These are phyloP conservation scores for Eucalyptus regnans DNA, from an alignment of 345 rosid genomes.

Conservation along the genomic window DNA sequence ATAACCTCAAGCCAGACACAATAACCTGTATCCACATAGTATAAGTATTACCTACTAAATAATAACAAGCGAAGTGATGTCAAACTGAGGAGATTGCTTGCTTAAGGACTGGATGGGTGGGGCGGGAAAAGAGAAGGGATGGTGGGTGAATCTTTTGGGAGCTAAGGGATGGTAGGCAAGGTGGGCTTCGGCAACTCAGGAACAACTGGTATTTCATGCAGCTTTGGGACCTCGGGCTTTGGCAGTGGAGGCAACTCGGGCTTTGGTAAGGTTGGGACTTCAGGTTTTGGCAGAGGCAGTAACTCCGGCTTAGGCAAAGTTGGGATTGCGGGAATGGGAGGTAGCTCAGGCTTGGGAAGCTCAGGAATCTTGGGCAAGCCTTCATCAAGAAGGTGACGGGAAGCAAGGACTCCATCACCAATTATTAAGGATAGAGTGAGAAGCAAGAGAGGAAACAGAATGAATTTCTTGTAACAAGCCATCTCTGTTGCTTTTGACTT, in stretches of 20 bases:
- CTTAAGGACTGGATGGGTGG: not conserved
- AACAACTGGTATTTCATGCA: not conserved
- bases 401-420: not conserved
- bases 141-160: constrained; percentile 1
- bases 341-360: not conserved
- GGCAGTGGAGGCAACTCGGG: not conserved
- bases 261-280: not conserved
- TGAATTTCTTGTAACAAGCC: not conserved
- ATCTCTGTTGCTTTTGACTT: not conserved
- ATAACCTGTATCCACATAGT: not conserved
- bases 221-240: not conserved
- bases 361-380: not conserved
- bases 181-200: not conserved
- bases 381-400: not conserved
- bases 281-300: not conserved
- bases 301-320: not conserved
- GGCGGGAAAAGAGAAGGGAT: not conserved
- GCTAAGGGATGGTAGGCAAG: not conserved
- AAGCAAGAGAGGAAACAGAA: not conserved
- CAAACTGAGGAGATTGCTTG: not conserved
- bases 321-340: not conserved
- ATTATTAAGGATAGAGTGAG: not conserved
- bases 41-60: not conserved
- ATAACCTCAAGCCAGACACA: not conserved
- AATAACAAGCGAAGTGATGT: not conserved